A percentile compares a stretch with the other conserved stretches of the same genome.
Evolutionary conservation across 345 rosid genomes (phyloP).

Genomic region (Populus deltoides): DNA sequence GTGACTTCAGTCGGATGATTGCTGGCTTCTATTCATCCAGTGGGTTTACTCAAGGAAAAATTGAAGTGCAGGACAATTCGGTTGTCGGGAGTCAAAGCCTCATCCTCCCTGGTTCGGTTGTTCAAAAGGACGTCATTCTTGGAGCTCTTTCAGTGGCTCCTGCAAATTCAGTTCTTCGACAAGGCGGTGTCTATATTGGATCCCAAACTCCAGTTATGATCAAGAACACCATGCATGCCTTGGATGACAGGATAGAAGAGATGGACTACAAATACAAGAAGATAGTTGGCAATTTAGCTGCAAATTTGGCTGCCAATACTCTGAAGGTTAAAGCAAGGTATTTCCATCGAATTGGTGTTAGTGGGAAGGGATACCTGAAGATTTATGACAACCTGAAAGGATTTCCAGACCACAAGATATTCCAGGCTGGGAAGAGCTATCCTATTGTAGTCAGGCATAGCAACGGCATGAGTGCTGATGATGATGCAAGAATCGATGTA

Average conservation of each 20-base stretch:
- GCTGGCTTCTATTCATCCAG: constrained; percentile 38
- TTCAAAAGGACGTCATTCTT: constrained; percentile 52
- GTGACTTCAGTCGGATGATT: constrained; percentile 58
- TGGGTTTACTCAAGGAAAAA: constrained; percentile 35
- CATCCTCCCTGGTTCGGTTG: constrained; percentile 48
- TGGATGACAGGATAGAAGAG: constrained; percentile 71
- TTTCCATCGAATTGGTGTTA: constrained; percentile 61
- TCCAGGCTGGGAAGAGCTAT: constrained; percentile 45
- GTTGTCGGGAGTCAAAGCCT: constrained; percentile 65
- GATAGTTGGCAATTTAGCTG: constrained; percentile 60
- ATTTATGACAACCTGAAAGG: constrained; percentile 48
- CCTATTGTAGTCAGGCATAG: constrained; percentile 53
- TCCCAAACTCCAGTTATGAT: constrained; percentile 57
- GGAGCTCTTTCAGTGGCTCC: constrained; percentile 71
- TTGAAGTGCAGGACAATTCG: constrained; percentile 52
- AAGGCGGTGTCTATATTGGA: constrained; percentile 60
- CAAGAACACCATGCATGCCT: constrained; percentile 54
- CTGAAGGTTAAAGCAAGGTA: constrained; percentile 63
- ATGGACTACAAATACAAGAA: constrained; percentile 63
- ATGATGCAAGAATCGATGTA: constrained; percentile 69
- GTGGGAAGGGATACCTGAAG: constrained; percentile 50
- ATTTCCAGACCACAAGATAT: constrained; percentile 48
- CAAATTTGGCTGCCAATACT: constrained; percentile 56
- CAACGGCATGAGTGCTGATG: constrained; percentile 68
- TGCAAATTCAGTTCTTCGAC: constrained; percentile 42